Conservation (phyloP, 257 asterid species). For the Nicotiana paniculata region DNA sequence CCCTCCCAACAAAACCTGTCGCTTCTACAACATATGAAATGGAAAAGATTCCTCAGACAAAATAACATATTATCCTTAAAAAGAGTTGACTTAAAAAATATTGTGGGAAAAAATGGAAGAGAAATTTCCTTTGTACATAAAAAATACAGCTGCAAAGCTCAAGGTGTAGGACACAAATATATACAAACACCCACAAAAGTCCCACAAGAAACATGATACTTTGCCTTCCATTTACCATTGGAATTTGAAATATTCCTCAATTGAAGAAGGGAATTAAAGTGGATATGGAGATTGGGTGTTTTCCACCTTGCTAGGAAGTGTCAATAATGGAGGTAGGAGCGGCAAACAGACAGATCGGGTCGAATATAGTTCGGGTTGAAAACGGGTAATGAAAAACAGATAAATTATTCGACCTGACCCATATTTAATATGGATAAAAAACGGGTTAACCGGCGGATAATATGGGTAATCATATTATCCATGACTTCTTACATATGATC, state of each 20-base stretch:
- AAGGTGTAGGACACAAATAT: neutral
- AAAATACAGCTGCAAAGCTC: neutral
- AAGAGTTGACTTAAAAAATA: neutral
- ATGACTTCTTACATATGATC: no score
- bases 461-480: no score
- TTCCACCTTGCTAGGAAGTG: neutral
- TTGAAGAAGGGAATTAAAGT: neutral
- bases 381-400: no score
- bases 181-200: neutral
- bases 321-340: neutral
- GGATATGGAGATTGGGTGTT: neutral
- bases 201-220: conserved; percentile 1
- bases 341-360: no score
- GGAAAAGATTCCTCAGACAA: neutral
- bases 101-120: neutral
- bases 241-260: neutral
- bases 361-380: no score
- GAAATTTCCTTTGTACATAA: neutral
- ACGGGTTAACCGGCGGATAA: no score
- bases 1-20: neutral
- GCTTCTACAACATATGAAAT: neutral
- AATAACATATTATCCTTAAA: neutral
- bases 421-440: no score
- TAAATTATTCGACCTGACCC: no score
- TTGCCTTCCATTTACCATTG: neutral